Evolutionary conservation across 306 rosid genomes (phyloP), one percentile per base, ranked within the genome.

Genomic region (Quillaja saponaria): DNA sequence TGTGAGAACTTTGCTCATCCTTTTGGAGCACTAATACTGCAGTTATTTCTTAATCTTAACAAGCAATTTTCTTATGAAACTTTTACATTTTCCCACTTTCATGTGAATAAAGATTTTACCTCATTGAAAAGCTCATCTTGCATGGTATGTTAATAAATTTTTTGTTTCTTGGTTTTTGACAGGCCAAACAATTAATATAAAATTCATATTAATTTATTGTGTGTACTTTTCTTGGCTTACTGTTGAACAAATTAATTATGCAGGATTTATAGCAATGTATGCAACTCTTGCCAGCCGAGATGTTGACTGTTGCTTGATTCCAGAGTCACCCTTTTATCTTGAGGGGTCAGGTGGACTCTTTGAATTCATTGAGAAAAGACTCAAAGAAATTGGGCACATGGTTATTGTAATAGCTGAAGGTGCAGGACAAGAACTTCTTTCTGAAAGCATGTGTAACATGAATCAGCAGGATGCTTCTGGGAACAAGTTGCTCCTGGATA

Each of bases 351-450:
- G 88, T 28, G 95, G 95, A 35, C 80, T 87, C 1, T 68, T 79
- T 39, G 86, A 84, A 61, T 84, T 60, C 46, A 73, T 84, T 21
- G 86, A 84, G 67, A 80, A 56, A 70, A 80, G 80, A 47, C 74
- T 87, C 0, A 80, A 85, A 58, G 90, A 87, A 58, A 50, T 75
- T 25, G 88, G 95, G 6, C 95, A 87, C 79, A 73, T 87, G 86
- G 95, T 87, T 55, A 77, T 87, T 72, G 95, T 87, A 21, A 76
- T 87, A 40, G 95, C 95, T 17, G 95, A 87, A 76, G 95, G 90
- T 17, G 88, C 90, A 54, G 90, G 81, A 39, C 91, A 82, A 40
- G 91, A 80, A 8, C 81, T 80, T 65, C 68, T 78, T 55, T 66
- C 76, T 45, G 44, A 64, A 35, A 67, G 69, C 66, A 48, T 45